phyloP scores from a whole-genome alignment of 2,329 filamentous ascomycete genomes.

The Ascochyta fabae region DNA sequence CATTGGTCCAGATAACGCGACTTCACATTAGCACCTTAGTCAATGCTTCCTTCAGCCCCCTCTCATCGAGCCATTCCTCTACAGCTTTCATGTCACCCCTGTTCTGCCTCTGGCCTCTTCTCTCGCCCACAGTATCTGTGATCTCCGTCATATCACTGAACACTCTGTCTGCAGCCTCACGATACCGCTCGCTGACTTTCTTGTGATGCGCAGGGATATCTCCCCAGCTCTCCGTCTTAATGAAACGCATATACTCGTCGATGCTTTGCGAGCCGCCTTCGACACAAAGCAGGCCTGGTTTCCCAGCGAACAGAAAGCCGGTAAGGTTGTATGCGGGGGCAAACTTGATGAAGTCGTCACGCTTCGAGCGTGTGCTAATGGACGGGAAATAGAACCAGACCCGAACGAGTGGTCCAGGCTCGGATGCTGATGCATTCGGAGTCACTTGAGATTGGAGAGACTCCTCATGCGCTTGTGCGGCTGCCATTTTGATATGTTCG shows the following conservation, averaged over 20 bases:
- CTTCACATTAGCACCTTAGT: constrained; percentile 49
- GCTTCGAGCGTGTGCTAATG: constrained; percentile 64
- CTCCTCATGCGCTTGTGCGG: neutral
- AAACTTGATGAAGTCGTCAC: constrained; percentile 63
- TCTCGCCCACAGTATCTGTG: constrained; percentile 58
- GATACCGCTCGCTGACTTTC: constrained; percentile 64
- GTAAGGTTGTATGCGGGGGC: constrained; percentile 62
- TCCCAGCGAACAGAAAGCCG: constrained; percentile 66
- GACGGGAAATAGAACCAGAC: constrained; percentile 71
- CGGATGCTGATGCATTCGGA: neutral
- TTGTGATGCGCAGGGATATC: constrained; percentile 68
- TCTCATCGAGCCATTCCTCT: constrained; percentile 57
- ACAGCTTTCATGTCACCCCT: constrained; percentile 62
- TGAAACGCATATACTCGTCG: constrained; percentile 67
- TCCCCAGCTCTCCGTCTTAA: constrained; percentile 68
- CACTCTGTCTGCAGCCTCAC: constrained; percentile 53
- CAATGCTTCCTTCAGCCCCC: constrained; percentile 55
- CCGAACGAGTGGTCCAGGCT: constrained; percentile 50
- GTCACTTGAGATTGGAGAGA: neutral
- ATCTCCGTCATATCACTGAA: constrained; percentile 66
- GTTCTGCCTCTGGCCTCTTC: constrained; percentile 58
- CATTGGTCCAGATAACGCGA: neutral
- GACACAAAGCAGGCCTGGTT: constrained; percentile 62
- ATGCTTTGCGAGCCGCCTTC: constrained; percentile 58
- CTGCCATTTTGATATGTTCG: constrained; percentile 30